Base-by-base conservation (phyloP, 2,329 filamentous ascomycete genomes). In the Alternaria atra region DNA sequence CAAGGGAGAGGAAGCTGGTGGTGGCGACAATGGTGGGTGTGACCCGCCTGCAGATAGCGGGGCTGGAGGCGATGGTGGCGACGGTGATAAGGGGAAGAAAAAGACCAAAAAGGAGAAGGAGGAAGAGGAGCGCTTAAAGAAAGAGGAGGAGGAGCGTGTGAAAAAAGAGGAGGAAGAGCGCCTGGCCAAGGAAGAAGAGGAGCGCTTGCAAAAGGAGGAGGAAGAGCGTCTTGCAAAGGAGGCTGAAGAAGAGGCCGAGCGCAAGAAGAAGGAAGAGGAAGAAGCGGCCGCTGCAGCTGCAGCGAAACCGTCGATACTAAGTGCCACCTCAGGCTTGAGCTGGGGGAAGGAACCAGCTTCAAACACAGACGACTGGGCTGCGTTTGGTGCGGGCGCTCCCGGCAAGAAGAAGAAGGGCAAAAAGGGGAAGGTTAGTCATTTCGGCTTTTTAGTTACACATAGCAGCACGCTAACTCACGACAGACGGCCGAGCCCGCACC, bases 1-100 rank as follows among this genome's bases (percentile, higher is more conserved):
- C 42, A 83, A 82, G 30, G 77, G 81, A 46, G 80, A 83, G 46
- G 81, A 84, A 37, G 72, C 61, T 54, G 64, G 59, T 30, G 79
- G 72, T 34, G 72, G 68, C 25, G 76, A 73, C 32, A 74, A 73
- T 27, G 75, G 68, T 46, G 76, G 73, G 20, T 79, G 76, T 23
- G 76, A 73, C 46, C 65, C 71, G 58, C 78, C 75, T 6, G 75
- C 72, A 25, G 80, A 76, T 51, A 79, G 75, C 50, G 74, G 70
- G n/a, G 69, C 67, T 32, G 75, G 68, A 29, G 74, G 68, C 42
- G 76, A 74, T 39, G 77, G 71, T 29, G 77, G 69, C 35, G 78
- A 69, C 37, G 79, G 58, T 17, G 77, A 72, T 40, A 60, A 50
- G 79, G 73, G 32, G 73, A 66, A 77, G 59, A 80, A 80, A 63